Base-by-base conservation (phyloP, 352 stramenopile genomes). In the Phytophthora litchii region DNA sequence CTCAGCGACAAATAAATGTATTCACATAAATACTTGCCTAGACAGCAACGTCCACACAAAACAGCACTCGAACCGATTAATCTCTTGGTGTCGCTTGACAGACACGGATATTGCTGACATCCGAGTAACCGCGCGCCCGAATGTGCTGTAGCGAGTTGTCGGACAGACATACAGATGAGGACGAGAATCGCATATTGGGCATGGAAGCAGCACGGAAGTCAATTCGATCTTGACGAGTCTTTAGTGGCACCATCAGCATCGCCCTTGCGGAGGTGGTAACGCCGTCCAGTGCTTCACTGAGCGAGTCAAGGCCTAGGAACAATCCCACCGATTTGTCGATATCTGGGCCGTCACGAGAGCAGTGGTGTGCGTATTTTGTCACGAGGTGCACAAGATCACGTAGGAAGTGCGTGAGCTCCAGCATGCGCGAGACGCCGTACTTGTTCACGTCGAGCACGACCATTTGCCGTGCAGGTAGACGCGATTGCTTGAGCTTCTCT, bases 171-270 rank as follows among this genome's bases (percentile, higher is more conserved):
- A 77, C 17, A 14, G 72, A 77, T 35, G 54, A 75, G 10, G 64
- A 68, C 19, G 79, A 89, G 44, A 76, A 62, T 35, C 79, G 79
- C 44, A 87, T 74, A 44, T 89, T 75, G n/a, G 79, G 75, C 79
- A 89, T 86, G 17, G 79, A 89, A 16, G 77, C 60, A 11, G 74
- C 73, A 20, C 80, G 78, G 59, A 84, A 87, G 54, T 88, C 78
- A 47, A 88, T 83, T 37, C 80, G 74, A n/a, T 90, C 80, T 52
- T 88, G 76, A 32, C 78, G 78, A 9, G 80, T 88, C 66, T 90
- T 90, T 37, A 68, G 32, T 3, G 40, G 49, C 12, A 64, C 60
- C 14, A 67, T 59, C 19, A 79, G 37, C 36, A 83, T 55, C 12
- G 67, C 51, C 7, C 60, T 58, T n/a, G 65, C 61, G 8, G 73